Conservation (phyloP, 1,139 yeast genomes). For the Torulaspora globosa region DNA sequence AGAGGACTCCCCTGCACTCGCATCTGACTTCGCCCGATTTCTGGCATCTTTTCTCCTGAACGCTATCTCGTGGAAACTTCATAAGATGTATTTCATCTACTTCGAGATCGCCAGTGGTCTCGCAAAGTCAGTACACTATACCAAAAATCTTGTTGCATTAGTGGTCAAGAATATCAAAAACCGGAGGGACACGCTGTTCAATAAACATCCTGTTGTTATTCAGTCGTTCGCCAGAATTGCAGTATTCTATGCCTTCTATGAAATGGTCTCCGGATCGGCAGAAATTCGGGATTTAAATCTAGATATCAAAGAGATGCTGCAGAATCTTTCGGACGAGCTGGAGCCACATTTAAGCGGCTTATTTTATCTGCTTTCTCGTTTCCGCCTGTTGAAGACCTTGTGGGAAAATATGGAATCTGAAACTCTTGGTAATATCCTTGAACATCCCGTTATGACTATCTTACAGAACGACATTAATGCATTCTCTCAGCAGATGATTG, state of each 20-base stretch:
- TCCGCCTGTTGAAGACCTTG: slow-evolving; percentile 22
- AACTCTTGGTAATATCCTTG: slow-evolving; percentile 19
- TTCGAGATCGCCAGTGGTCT: slow-evolving; percentile 24
- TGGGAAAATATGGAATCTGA: slow-evolving; percentile 28
- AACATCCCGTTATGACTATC: slow-evolving; percentile 33
- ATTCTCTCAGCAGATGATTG: slow-evolving; percentile 17
- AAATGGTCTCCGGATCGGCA: slow-evolving; percentile 24
- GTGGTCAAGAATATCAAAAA: slow-evolving; percentile 24
- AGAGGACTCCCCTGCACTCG: slow-evolving; percentile 18
- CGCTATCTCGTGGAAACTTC: slow-evolving; percentile 30
- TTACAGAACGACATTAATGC: slow-evolving; percentile 30
- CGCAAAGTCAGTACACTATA: slow-evolving; percentile 20
- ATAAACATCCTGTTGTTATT: slow-evolving; percentile 30
- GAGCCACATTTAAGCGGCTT: slow-evolving; percentile 39
- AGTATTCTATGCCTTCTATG: slow-evolving; percentile 28
- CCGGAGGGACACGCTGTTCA: slow-evolving; percentile 17
- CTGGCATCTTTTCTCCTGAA: slow-evolving; percentile 22
- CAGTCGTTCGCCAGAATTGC: slow-evolving; percentile 22
- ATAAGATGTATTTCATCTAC: slow-evolving; percentile 26
- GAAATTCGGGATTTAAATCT: slow-evolving; percentile 23
- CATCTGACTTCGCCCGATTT: slow-evolving; percentile 28
- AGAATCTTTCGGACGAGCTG: slow-evolving; percentile 18
- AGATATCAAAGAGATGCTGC: slow-evolving; percentile 26
- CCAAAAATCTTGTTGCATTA: slow-evolving; percentile 23
- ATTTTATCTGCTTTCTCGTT: slow-evolving; percentile 38